These are phyloP conservation scores for Saposhnikovia divaricata DNA, from an alignment of 129 eudicot genomes.

Conservation along the genomic window DNA sequence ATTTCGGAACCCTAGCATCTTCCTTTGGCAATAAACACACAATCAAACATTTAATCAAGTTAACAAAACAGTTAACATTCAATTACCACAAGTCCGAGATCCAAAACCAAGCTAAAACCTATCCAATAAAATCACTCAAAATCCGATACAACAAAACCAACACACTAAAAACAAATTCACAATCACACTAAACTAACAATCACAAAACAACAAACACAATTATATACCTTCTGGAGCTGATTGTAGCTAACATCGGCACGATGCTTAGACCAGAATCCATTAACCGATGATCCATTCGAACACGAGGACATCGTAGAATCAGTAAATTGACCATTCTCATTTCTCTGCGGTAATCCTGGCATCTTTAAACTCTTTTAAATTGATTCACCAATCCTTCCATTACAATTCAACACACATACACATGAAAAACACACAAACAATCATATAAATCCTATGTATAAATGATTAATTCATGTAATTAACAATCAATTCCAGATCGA, in stretches of 20 bases:
- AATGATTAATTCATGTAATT: not conserved
- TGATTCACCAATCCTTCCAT: not conserved
- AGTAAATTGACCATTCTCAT: not conserved
- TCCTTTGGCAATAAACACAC: not conserved
- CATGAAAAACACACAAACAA: not conserved
- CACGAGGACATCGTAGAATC: not conserved
- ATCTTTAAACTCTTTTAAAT: not conserved
- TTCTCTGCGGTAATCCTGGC: slow-evolving; percentile 2
- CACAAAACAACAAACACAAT: not conserved
- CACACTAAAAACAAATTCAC: not conserved
- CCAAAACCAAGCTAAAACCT: not conserved
- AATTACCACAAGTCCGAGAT: not conserved
- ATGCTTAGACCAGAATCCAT: slow-evolving; percentile 27
- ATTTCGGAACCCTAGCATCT: not conserved
- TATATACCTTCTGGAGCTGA: slow-evolving; percentile 87
- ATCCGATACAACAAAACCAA: not conserved
- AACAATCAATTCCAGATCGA: not conserved
- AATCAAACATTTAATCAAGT: not conserved
- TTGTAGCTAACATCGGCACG: slow-evolving; percentile 63
- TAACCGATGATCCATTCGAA: not conserved
- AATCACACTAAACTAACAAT: not conserved
- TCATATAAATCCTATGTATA: not conserved
- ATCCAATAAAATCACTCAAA: not conserved
- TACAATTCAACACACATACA: not conserved
- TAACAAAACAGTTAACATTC: not conserved